Evolutionary conservation across 2,329 filamentous ascomycete species (phyloP), one percentile per base, ranked within the genome.

Genomic region (Calonectria fujianensis): DNA sequence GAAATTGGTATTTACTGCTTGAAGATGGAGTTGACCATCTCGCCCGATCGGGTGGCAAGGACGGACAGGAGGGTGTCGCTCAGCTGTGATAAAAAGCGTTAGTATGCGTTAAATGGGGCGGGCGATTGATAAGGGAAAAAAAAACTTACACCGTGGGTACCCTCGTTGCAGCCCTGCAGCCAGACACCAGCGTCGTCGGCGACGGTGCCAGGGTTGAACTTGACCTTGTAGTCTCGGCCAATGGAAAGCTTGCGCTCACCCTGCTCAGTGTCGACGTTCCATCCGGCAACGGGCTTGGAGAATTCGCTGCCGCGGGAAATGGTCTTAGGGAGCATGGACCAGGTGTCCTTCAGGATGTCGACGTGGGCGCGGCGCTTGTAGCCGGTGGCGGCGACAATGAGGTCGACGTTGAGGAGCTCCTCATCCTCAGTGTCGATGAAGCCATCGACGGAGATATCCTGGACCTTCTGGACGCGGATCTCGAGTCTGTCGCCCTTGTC

Each of bases 121-220:
- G 52, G 61, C 11, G n/a, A 68, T 45, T n/a, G 57, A 48, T 31
- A n/a, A 10, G 27, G 35, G 20, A 35, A 2, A 39, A 41, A 66
- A 65, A 66, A 72, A 92, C 94, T 92, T 90, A 96, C 94, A 74
- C 96, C 96, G 85, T 98, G 96, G 41, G 96, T 98, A 75, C 90
- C 92, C 88, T 98, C 96, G 83, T 96, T 97, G 87, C 96, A 98
- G 39, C 96, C 96, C 84, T 98, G 97, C 80, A 98, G 88, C 94
- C 95, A 98, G 73, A 98, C 89, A 4, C 96, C 96, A 18, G 95
- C 94, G 57, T 93, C 91, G 0, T 89, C 83, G n/a, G 92, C 90
- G 41, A 98, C 93, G 63, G 90, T 89, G 37, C 91, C 93, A 1
- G 90, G 87, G 64, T 91, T 89, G 82, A 97, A 95, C 73, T 93